Base-by-base conservation (phyloP, 352 stramenopile species). In the Phytophthora multivora region DNA sequence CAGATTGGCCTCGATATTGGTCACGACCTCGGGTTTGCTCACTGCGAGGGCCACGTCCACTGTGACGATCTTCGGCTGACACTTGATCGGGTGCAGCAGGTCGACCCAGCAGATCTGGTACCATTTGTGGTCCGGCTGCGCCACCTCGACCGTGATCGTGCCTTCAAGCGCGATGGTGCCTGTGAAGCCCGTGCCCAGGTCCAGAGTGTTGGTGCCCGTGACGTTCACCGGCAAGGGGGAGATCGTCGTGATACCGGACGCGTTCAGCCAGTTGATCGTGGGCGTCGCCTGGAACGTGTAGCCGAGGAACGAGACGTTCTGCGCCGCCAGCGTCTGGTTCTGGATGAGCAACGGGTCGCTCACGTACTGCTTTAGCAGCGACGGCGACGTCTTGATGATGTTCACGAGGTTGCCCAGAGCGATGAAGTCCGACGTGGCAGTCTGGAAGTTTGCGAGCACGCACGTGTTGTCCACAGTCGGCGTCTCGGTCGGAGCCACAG, bases 51-150 rank as follows among this genome's bases (percentile, higher is more conserved):
- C 59, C 25, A 87, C 58, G 18, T 80, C 62, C 16, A 87, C 61
- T 26, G 59, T 69, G 21, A 88, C 43, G 5, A 60, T 65, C 35
- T 71, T 43, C 12, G 80, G 68, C 26, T 54, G 49, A 53, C 80
- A 90, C 36, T 69, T 63, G 19, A 65, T 65, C 23, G 77, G 77
- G 63, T 87, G 66, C 43, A 88, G 56, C 36, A 80, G 42, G 64
- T 86, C 64, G 43, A 77, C 75, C 72, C 75, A 86, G 75, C 79
- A 87, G 46, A 88, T 66, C 51, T 83, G 69, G 57, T 77, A 88
- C 78, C 80, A 90, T 53, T 80, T 78, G 57, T 83, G 69, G 63
- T 88, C 53, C 25, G 75, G 67, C 73, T 86, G 77, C 50, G 73
- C 65, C 52, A 88, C 76, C 50, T 80, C 63, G 35, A 90, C 51